Evolutionary conservation across 306 rosid genomes (phyloP).

Genomic region (Cicer yamashitae): DNA sequence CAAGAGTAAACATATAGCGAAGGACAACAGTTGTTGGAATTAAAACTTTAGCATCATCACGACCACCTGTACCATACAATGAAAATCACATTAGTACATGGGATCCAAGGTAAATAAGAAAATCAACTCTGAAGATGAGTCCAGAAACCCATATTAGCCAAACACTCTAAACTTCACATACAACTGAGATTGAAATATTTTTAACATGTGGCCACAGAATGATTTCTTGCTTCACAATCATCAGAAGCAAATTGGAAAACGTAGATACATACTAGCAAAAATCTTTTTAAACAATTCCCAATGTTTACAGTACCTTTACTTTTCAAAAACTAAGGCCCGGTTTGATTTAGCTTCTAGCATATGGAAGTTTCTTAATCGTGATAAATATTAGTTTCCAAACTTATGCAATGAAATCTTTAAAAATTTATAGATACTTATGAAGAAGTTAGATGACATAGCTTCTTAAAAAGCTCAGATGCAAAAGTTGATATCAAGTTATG

Average conservation of each 20-base stretch:
- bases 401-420: constrained; percentile 1
- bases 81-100: constrained; percentile 38
- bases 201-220: constrained; percentile 13
- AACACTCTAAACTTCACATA: constrained; percentile 20
- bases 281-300: constrained; percentile 14
- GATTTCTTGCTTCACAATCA: constrained; percentile 36
- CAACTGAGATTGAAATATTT: constrained; percentile 27
- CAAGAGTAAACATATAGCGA: constrained; percentile 81
- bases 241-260: constrained; percentile 38
- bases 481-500: neutral
- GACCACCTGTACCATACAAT: constrained; percentile 71
- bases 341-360: constrained; percentile 6
- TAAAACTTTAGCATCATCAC: constrained; percentile 79
- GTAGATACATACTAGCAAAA: constrained; percentile 24
- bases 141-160: constrained; percentile 35
- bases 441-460: neutral
- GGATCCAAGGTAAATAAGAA: constrained; percentile 35
- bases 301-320: constrained; percentile 14
- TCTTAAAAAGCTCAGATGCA: constrained; percentile 14
- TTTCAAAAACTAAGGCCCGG: neutral
- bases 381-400: neutral
- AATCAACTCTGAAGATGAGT: constrained; percentile 38
- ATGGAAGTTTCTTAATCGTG: constrained; percentile 15
- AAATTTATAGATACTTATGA: neutral
- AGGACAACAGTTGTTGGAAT: constrained; percentile 88